These are phyloP conservation scores for Candida andamanensis DNA, from an alignment of 805 yeast species.

Conservation along the genomic window DNA sequence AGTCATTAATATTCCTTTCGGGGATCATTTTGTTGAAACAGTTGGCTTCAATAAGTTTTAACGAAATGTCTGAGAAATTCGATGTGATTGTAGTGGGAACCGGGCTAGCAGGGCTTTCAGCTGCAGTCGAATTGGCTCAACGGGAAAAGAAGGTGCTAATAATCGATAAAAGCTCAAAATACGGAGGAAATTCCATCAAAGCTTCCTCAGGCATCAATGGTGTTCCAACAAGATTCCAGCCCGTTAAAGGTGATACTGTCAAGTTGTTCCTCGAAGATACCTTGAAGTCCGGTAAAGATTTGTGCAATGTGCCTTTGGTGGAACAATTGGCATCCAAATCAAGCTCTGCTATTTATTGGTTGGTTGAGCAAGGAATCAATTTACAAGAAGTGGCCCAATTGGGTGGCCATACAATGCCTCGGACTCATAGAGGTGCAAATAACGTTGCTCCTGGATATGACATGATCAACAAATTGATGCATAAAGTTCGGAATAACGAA, in stretches of 20 bases:
- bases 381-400: conserved; percentile 26
- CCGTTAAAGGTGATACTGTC: conserved; percentile 19
- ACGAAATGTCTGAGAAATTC: background rate
- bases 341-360: conserved; percentile 29
- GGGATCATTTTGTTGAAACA: background rate
- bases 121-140: conserved; percentile 34
- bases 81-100: conserved; percentile 44
- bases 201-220: conserved; percentile 61
- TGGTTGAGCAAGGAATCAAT: conserved; percentile 22
- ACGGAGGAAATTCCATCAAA: conserved; percentile 58
- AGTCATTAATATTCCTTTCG: too few relatives aligned
- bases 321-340: conserved; percentile 21
- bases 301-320: conserved; percentile 22
- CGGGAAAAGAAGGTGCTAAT: conserved; percentile 38
- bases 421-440: conserved; percentile 38
- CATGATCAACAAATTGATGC: conserved; percentile 43
- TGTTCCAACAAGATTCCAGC: conserved; percentile 26
- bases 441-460: conserved; percentile 58
- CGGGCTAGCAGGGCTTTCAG: conserved; percentile 53
- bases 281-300: conserved; percentile 27
- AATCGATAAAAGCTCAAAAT: conserved; percentile 43
- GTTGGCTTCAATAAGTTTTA: background rate
- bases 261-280: conserved; percentile 26
- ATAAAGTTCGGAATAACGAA: conserved; percentile 27
- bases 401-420: conserved; percentile 37